Evolutionary conservation across 2,329 filamentous ascomycete genomes (phyloP).

Genomic region (Ophiosphaerella narmari): DNA sequence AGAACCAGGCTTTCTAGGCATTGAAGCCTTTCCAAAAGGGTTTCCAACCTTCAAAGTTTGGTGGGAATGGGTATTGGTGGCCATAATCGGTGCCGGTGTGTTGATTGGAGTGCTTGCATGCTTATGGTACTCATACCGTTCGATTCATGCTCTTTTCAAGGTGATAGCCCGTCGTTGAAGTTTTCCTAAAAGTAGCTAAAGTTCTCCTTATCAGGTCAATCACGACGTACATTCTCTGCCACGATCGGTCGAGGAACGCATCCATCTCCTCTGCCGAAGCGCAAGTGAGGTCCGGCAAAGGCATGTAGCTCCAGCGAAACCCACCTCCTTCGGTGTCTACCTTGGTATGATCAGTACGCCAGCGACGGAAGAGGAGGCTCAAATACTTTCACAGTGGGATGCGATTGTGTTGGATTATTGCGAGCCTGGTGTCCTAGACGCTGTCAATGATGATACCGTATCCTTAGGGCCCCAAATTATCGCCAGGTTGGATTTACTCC

Average conservation of each 20-base stretch:
- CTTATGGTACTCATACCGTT: slow-evolving; percentile 30
- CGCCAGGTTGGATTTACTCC: slow-evolving; percentile 35
- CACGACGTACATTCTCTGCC: slow-evolving; percentile 23
- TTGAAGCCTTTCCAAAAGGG: slow-evolving; percentile 35
- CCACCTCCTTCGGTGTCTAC: slow-evolving; percentile 43
- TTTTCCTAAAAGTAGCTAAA: not conserved
- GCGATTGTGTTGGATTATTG: slow-evolving; percentile 37
- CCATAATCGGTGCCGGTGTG: slow-evolving; percentile 37
- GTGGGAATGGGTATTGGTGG: slow-evolving; percentile 42
- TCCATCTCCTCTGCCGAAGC: slow-evolving; percentile 31
- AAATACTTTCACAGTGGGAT: slow-evolving; percentile 40
- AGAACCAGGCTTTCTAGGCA: slow-evolving; percentile 30
- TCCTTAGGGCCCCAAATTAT: slow-evolving; percentile 38
- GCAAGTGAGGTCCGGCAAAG: slow-evolving; percentile 24
- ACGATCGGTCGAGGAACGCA: slow-evolving; percentile 35
- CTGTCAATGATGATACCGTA: slow-evolving; percentile 28
- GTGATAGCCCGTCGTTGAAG: slow-evolving; percentile 18
- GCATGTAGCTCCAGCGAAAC: slow-evolving; percentile 29
- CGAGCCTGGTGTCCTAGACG: slow-evolving; percentile 37
- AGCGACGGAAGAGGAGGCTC: slow-evolving; percentile 27
- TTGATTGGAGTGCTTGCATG: slow-evolving; percentile 32
- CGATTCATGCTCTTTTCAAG: slow-evolving; percentile 22
- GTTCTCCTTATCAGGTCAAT: slow-evolving; percentile 18
- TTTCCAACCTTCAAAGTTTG: slow-evolving; percentile 26
- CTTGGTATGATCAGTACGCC: slow-evolving; percentile 36